Evolutionary conservation across 495 filamentous ascomycete species (phyloP), one percentile per base, ranked within the genome.

Genomic region (Penicillium macrosclerotiorum): DNA sequence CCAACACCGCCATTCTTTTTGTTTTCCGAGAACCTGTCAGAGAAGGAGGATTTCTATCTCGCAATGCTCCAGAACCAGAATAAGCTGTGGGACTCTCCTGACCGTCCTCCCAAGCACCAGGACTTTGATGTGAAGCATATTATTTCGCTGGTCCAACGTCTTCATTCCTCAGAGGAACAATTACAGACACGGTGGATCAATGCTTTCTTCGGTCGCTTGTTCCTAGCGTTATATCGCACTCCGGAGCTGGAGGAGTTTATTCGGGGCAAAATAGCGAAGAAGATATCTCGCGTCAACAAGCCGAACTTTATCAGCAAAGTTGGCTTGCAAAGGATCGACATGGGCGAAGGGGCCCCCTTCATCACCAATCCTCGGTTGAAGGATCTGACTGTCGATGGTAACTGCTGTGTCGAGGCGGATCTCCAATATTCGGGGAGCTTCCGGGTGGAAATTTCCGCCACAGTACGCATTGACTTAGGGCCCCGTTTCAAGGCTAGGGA

Each of bases 21-120:
- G 1, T 98, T 96, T 64, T 95, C 90, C 0, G 89, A 96, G 38
- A 94, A 94, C 50, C 84, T 87, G 55, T 95, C 89, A 0, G 88
- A 92, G 16, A 97, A 98, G 67, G 93, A 98, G 62, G 93, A 98
- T 53, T 97, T 98, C 71, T 98, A 98, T 64, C 88, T 94, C 63
- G 87, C 91, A 14, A 75, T 98, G 52, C 75, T 98, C 12, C 80
- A 86, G 47, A 93, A 90, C 49, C 89, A 95, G 58, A 82, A 89
- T 37, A 83, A 81, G 54, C 73, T 76, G 16, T 70, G 78, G 41
- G 67, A 79, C 31, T 68, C 75, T 5, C 65, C 72, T 14, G 73
- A 80, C 37, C 73, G 71, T 9, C 78, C 84, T 0, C 90, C 92
- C 5, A 75, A 75, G 24, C 86, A 85, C 12, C 80, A 90, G 42